These are phyloP conservation scores for Arachis hypogaea DNA, from an alignment of 306 rosid species.

Conservation along the genomic window DNA sequence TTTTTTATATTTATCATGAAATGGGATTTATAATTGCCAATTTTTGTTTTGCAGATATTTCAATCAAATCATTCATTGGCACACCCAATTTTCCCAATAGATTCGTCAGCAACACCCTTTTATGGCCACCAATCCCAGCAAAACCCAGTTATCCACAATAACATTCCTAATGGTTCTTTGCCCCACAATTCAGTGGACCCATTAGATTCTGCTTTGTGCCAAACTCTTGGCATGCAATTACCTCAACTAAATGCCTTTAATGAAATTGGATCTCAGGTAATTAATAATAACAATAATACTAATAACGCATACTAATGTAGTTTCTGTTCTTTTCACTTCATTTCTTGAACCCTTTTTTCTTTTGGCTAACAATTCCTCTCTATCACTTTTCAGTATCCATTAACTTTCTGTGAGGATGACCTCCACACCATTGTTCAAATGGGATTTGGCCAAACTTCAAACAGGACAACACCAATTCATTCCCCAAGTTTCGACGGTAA, in stretches of 20 bases:
- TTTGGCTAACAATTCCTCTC: background rate
- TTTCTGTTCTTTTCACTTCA: background rate
- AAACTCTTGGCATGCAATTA: constrained; percentile 65
- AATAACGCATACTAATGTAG: background rate
- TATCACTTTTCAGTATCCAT: constrained; percentile 54
- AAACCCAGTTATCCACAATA: constrained; percentile 54
- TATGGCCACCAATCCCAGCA: constrained; percentile 66
- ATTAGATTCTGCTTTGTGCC: constrained; percentile 58
- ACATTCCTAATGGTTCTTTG: constrained; percentile 54
- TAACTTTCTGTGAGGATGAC: constrained; percentile 75
- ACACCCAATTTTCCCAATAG: constrained; percentile 67
- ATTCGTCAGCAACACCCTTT: constrained; percentile 71
- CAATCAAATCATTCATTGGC: constrained; percentile 65
- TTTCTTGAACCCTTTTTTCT: too few relatives aligned
- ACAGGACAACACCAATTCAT: constrained; percentile 53
- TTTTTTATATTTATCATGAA: constrained; percentile 23
- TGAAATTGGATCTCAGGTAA: constrained; percentile 67
- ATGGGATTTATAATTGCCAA: constrained; percentile 30
- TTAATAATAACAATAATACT: constrained; percentile 27
- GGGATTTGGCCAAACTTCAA: constrained; percentile 75
- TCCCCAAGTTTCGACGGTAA: constrained; percentile 70
- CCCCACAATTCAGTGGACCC: constrained; percentile 63
- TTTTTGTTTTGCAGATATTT: constrained; percentile 57
- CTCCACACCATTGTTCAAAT: constrained; percentile 84
- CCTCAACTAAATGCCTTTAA: constrained; percentile 51